Conservation (phyloP, 768 basidiomycete species). For the Serendipita vermifera region DNA sequence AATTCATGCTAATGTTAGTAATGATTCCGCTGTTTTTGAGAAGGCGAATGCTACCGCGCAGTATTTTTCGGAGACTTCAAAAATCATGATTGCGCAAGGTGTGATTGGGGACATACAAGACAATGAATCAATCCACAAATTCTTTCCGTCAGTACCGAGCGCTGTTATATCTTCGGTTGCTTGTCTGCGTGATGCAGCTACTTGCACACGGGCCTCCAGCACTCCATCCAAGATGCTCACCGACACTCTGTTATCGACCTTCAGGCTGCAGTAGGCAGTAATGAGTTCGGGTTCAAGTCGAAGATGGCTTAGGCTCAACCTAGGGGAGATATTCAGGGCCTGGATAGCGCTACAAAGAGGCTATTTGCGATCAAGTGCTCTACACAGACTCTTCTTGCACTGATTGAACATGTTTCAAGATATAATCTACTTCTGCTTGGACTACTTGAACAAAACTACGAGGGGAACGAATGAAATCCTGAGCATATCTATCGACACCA, state of each 20-base stretch:
- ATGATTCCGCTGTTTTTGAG: neutral
- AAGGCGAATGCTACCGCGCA: conserved; percentile 88
- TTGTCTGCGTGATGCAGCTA: conserved; percentile 34
- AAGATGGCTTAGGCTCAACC: conserved; percentile 90
- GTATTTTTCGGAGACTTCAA: conserved; percentile 87
- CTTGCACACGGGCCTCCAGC: conserved; percentile 69
- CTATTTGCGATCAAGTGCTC: no score
- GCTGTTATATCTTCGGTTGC: conserved; percentile 20
- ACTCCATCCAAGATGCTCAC: conserved; percentile 90
- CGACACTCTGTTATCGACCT: conserved; percentile 54
- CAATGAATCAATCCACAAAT: conserved; percentile 88
- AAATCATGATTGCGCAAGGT: conserved; percentile 92
- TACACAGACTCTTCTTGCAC: no score
- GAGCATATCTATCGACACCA: no score
- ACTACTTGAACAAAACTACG: no score
- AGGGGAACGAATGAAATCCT: no score
- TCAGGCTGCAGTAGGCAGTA: conserved; percentile 47
- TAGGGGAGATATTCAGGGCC: conserved; percentile 89
- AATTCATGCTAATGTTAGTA: conserved; percentile 13
- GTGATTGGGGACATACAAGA: conserved; percentile 96
- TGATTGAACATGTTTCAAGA: no score
- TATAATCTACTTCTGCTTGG: no score
- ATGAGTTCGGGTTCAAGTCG: conserved; percentile 75
- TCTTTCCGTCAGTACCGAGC: conserved; percentile 43
- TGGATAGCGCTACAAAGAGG: conserved; percentile 60